A percentile compares a stretch with the other conserved stretches of the same genome.
phyloP scores from a whole-genome alignment of 2,329 filamentous ascomycete genomes.

The Chalaropsis ovoidea region DNA sequence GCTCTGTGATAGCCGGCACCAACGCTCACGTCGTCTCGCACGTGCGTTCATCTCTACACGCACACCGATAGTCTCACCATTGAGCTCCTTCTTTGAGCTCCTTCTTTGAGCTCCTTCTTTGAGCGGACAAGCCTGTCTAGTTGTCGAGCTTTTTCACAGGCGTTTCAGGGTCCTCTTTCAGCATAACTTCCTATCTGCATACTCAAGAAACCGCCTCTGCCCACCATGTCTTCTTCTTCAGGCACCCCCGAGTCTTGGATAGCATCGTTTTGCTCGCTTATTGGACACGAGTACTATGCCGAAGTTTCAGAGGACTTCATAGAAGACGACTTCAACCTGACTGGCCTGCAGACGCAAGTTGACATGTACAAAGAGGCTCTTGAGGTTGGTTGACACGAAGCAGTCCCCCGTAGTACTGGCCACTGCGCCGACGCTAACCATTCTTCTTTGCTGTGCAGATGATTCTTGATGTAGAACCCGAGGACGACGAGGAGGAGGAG shows the following conservation, averaged over 20 bases:
- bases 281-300: conserved; percentile 97
- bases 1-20: background rate
- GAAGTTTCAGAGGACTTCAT: conserved; percentile 99
- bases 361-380: conserved; percentile 98
- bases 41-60: background rate
- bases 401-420: conserved; percentile 1
- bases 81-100: background rate
- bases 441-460: conserved; percentile 44
- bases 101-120: background rate
- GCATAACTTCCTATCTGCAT: conserved; percentile 4
- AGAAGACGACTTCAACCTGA: conserved; percentile 98
- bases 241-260: conserved; percentile 83
- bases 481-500: conserved; percentile 82
- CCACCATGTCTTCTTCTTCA: conserved; percentile 50
- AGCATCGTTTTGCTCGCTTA: conserved; percentile 85
- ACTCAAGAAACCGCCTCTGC: background rate
- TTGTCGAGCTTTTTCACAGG: background rate
- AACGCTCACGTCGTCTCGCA: background rate
- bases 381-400: conserved; percentile 45
- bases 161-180: background rate
- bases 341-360: conserved; percentile 86
- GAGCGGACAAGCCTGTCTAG: background rate
- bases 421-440: conserved; percentile 26
- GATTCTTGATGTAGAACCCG: conserved; percentile 96
- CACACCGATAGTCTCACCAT: background rate